phyloP scores from a whole-genome alignment of 2,329 filamentous ascomycete genomes.

The Apiospora koreana region DNA sequence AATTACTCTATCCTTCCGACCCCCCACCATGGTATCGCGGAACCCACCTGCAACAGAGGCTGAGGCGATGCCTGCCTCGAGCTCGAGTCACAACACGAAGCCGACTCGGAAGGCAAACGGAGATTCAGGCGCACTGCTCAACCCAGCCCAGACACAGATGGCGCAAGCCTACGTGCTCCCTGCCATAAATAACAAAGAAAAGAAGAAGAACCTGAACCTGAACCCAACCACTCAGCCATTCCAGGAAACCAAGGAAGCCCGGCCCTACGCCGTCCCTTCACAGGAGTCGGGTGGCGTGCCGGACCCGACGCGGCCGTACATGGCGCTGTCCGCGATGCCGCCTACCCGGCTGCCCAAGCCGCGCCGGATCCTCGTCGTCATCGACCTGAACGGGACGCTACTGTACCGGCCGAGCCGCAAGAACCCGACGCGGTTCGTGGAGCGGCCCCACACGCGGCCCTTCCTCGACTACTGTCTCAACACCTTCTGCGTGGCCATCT shows the following conservation, averaged over 20 bases:
- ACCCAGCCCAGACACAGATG: neutral
- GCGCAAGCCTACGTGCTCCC: neutral
- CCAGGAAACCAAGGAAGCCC: neutral
- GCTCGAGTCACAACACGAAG: neutral
- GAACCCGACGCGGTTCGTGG: conserved; percentile 55
- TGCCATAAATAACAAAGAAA: neutral
- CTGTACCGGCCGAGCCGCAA: conserved; percentile 65
- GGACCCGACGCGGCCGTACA: conserved; percentile 59
- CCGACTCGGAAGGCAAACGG: neutral
- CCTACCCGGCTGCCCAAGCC: conserved; percentile 46
- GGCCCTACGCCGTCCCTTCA: conserved; percentile 20
- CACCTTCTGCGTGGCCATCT: conserved; percentile 80
- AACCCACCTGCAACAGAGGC: neutral
- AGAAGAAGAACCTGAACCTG: neutral
- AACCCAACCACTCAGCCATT: no score
- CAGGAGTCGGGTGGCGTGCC: conserved; percentile 59
- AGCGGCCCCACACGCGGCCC: conserved; percentile 64
- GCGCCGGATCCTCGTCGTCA: conserved; percentile 73
- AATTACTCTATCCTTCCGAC: neutral
- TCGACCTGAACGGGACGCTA: conserved; percentile 93
- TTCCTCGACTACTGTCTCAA: conserved; percentile 77
- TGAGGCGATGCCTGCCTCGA: neutral
- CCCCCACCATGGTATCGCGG: neutral
- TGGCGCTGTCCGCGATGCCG: conserved; percentile 50
- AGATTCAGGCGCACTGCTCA: neutral